phyloP scores from a whole-genome alignment of 768 basidiomycete species.

The Nidula microcarpa region DNA sequence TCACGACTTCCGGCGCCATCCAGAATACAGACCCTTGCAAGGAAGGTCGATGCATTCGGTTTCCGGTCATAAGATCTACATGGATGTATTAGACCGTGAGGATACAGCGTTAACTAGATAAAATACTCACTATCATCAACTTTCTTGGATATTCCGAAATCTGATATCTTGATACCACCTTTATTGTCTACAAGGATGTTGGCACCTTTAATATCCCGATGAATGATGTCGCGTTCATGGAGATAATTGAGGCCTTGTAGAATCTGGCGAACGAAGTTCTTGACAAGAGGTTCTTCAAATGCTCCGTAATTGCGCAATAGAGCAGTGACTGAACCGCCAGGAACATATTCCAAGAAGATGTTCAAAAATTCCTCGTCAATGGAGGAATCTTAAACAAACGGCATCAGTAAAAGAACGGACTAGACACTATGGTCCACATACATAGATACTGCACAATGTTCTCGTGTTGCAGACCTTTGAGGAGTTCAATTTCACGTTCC shows the following conservation, averaged over 20 bases:
- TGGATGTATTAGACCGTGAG: not conserved
- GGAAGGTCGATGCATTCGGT: constrained; percentile 84
- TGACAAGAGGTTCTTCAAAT: constrained; percentile 89
- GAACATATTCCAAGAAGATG: constrained; percentile 97
- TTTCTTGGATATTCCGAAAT: constrained; percentile 97
- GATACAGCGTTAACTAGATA: not conserved
- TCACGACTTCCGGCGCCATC: constrained; percentile 99
- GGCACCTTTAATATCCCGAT: constrained; percentile 98
- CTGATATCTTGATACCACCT: constrained; percentile 95
- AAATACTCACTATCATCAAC: constrained; percentile 84
- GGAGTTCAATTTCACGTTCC: constrained; percentile 90
- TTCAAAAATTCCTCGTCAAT: constrained; percentile 88
- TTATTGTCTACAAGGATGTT: constrained; percentile 99
- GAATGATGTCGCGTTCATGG: constrained; percentile 91
- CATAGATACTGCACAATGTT: constrained; percentile 99
- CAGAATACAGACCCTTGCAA: constrained; percentile 98
- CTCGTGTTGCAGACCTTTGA: constrained; percentile 89
- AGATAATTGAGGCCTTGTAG: constrained; percentile 86
- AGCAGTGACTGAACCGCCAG: constrained; percentile 91
- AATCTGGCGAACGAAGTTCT: constrained; percentile 92
- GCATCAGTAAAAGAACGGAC: constrained; percentile 1
- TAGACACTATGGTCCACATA: constrained; percentile 31
- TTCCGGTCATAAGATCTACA: constrained; percentile 47
- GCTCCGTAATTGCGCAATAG: constrained; percentile 88
- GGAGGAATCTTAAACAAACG: constrained; percentile 69